These are phyloP conservation scores for Fusarium sambucinum DNA, from an alignment of 2,329 filamentous ascomycete species.

Conservation along the genomic window DNA sequence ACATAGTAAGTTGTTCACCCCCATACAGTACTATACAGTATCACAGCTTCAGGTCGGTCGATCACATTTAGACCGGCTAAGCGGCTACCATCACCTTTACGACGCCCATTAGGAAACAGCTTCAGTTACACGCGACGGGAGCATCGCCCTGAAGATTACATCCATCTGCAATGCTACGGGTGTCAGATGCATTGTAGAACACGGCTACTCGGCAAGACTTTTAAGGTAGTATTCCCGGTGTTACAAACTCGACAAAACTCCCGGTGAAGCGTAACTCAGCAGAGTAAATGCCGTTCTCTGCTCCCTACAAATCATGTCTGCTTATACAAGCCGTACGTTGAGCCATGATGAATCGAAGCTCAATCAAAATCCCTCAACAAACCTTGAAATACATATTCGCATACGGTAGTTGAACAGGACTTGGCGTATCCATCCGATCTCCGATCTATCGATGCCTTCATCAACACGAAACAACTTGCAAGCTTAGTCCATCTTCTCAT, in stretches of 20 bases:
- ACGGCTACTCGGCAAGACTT: conserved; percentile 6
- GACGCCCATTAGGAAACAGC: conserved; percentile 6
- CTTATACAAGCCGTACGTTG: not conserved
- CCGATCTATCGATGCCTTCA: conserved; percentile 7
- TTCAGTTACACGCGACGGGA: conserved; percentile 10
- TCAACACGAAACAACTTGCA: conserved; percentile 26
- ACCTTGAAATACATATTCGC: not conserved
- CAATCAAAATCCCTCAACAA: not conserved
- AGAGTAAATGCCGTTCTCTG: not conserved
- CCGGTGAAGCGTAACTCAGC: conserved; percentile 13
- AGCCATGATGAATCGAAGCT: not conserved
- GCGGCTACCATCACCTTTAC: conserved; percentile 11
- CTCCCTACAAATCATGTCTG: not conserved
- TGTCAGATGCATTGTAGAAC: not conserved
- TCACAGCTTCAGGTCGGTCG: not conserved
- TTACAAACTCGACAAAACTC: conserved; percentile 18
- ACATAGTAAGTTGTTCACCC: not conserved
- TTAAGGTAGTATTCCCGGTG: conserved; percentile 22
- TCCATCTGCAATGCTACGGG: not conserved
- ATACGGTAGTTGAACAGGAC: not conserved
- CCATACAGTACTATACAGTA: not conserved
- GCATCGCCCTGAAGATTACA: conserved; percentile 25
- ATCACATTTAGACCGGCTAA: conserved; percentile 10
- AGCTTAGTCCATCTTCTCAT: conserved; percentile 14
- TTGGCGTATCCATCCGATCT: conserved; percentile 3